Percentiles rank a stretch among this genome's conserved stretches.
phyloP scores from a whole-genome alignment of 768 basidiomycete species.

The Hemileccinum rubropunctum region DNA sequence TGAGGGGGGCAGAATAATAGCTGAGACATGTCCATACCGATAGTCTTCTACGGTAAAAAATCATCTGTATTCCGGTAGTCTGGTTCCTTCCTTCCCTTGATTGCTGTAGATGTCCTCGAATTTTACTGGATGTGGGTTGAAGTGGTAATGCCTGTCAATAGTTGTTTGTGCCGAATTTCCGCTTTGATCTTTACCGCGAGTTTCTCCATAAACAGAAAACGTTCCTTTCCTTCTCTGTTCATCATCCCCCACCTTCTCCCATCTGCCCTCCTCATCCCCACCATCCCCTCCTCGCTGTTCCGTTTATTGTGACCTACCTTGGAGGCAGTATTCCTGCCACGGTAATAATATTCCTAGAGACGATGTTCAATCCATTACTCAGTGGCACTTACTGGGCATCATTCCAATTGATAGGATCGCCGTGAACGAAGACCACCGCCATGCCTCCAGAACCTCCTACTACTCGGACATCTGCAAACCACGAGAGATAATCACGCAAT shows the following conservation, averaged over 20 bases:
- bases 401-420: not conserved
- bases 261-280: not conserved
- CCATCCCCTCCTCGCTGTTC: not conserved
- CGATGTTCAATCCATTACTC: not conserved
- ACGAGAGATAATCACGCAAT: not conserved
- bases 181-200: constrained; percentile 12
- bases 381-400: constrained; percentile 7
- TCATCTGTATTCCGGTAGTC: not conserved
- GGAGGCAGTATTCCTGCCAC: not conserved
- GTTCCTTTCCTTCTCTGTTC: not conserved
- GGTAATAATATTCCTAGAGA: not conserved
- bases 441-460: not conserved
- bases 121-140: not conserved
- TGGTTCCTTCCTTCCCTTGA: not conserved
- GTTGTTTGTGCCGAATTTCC: constrained; percentile 8
- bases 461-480: not conserved
- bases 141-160: not conserved
- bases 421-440: not conserved
- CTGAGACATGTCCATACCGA: constrained; percentile 12
- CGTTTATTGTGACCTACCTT: not conserved
- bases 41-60: not conserved
- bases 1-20: constrained; percentile 9
- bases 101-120: not conserved
- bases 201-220: constrained; percentile 13
- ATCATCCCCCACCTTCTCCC: not conserved